Evolutionary conservation across 306 rosid genomes (phyloP), one percentile per base, ranked within the genome.

Genomic region (Quercus mongolica): DNA sequence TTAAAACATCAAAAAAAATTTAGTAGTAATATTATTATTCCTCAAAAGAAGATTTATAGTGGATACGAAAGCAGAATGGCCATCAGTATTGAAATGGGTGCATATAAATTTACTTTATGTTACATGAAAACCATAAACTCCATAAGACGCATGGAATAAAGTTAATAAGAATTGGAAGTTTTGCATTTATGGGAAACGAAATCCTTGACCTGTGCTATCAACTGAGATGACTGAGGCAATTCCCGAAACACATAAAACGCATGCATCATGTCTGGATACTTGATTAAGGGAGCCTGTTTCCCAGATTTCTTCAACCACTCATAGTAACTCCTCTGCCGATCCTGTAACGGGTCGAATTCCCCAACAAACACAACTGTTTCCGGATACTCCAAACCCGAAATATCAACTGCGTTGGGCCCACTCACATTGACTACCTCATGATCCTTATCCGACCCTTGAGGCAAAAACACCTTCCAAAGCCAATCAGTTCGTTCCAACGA

Each of bases 261-360:
- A 81, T 94, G 98, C 30, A 89, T 63, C 90, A 80, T 85, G 3
- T 5, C 76, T 0, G 94, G 90, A 71, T 82, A 91, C 77, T 89
- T 91, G 17, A 90, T 72, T 10, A 94, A 38, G 51, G 78, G 44
- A 0, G 81, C 97, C 1, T 67, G 74, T 46, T 82, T 92, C 0
- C 97, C 97, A 0, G 87, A 87, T 54, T 85, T 74, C 69, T 13
- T 79, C 55, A 94, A 18, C 97, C 98, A 92, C 54, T 86, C 73
- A 14, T 13, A 86, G 31, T 92, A 94, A 67, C 81, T 87, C 61
- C 65, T 88, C 82, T 94, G 94, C 90, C 97, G 79, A 75, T 94
- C 98, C 69, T 80, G 90, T 26, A 92, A 76, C 68, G 95, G 97
- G 82, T 94, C 98, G 58, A 85, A 85, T 10, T 95, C 98, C 1